phyloP scores from a whole-genome alignment of 306 rosid species.

The Herpetospermum pedunculosum region DNA sequence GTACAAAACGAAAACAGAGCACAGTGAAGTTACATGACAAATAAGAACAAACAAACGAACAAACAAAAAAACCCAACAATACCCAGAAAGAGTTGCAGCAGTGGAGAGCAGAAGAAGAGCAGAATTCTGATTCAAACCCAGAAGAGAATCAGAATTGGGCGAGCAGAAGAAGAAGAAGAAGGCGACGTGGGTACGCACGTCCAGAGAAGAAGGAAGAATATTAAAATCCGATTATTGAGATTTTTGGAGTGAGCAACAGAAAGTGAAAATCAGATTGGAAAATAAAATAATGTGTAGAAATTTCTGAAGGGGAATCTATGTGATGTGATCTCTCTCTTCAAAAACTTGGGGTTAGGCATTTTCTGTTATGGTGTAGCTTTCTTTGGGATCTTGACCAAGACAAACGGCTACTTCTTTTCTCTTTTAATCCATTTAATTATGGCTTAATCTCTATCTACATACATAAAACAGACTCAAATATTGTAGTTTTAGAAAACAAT shows the following conservation, averaged over 20 bases:
- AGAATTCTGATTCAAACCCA: neutral
- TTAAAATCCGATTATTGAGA: neutral
- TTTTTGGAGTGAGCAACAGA: neutral
- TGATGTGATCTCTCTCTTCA: neutral
- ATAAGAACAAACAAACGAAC: neutral
- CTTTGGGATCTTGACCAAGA: slow-evolving; percentile 10
- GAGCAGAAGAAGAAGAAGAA: neutral
- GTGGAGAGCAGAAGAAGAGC: neutral
- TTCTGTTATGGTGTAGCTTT: neutral
- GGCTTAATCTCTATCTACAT: too few relatives aligned
- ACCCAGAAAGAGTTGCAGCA: neutral
- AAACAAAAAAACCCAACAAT: neutral
- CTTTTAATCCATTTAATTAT: too few relatives aligned
- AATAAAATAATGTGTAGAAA: neutral
- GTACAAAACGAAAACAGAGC: slow-evolving; percentile 4
- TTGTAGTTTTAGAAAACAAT: too few relatives aligned
- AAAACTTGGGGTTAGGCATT: neutral
- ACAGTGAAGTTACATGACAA: too few relatives aligned
- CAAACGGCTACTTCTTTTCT: slow-evolving; percentile 7
- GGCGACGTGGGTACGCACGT: slow-evolving; percentile 2
- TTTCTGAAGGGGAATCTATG: neutral
- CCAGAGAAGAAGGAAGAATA: neutral
- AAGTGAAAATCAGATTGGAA: neutral
- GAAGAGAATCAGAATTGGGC: neutral
- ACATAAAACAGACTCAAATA: too few relatives aligned